Evolutionary conservation across 345 rosid genomes (phyloP).

Genomic region (Pugionium cornutum): DNA sequence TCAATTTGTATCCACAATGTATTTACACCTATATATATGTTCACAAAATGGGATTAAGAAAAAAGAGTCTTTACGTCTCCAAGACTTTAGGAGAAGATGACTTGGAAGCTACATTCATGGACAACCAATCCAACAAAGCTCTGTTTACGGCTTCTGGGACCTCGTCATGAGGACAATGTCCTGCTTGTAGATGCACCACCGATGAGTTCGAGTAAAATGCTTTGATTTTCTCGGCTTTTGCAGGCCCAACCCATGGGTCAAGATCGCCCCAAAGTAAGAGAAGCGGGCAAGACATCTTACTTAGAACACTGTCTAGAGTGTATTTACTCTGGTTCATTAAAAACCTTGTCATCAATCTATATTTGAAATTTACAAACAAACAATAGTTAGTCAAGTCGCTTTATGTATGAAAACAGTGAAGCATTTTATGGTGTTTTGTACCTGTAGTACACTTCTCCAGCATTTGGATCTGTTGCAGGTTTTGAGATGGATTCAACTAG

Average conservation of each 20-base stretch:
- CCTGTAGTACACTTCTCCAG: slow-evolving; percentile 97
- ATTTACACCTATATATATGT: slow-evolving; percentile 25
- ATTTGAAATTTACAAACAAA: slow-evolving; percentile 1
- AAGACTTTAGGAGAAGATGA: slow-evolving; percentile 39
- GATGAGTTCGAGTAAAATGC: slow-evolving; percentile 71
- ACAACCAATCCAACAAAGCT: slow-evolving; percentile 75
- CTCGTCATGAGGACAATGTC: slow-evolving; percentile 97
- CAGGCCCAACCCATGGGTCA: slow-evolving; percentile 94
- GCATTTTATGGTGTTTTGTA: slow-evolving; percentile 27
- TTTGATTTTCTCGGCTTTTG: slow-evolving; percentile 82
- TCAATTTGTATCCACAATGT: slow-evolving; percentile 14
- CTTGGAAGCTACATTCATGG: slow-evolving; percentile 44
- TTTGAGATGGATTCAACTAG: slow-evolving; percentile 77
- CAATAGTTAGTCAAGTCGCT: background rate
- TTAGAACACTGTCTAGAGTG: slow-evolving; percentile 72
- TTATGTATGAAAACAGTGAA: slow-evolving; percentile 1
- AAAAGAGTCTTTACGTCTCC: slow-evolving; percentile 29
- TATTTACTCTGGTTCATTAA: slow-evolving; percentile 71
- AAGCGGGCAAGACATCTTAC: slow-evolving; percentile 74
- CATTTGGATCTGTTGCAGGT: slow-evolving; percentile 93
- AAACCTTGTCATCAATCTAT: slow-evolving; percentile 87
- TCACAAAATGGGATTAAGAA: background rate
- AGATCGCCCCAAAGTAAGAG: slow-evolving; percentile 89
- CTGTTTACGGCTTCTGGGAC: slow-evolving; percentile 78
- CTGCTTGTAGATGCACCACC: slow-evolving; percentile 79